Conservation (phyloP, 768 basidiomycete species). For the Ramaria sp. region DNA sequence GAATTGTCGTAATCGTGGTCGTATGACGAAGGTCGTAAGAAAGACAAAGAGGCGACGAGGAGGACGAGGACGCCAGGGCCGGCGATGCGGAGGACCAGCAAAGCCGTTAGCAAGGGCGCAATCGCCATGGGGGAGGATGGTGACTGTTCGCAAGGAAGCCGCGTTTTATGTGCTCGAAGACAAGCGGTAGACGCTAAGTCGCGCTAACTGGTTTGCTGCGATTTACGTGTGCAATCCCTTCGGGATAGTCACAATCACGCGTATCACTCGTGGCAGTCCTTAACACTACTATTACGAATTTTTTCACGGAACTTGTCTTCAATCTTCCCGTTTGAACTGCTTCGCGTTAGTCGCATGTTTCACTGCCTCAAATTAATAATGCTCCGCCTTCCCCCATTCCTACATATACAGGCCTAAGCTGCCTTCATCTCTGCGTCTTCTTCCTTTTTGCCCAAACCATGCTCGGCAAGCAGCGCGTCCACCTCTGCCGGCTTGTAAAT, state of each 20-base stretch:
- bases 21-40: conserved; percentile 9
- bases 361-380: background rate
- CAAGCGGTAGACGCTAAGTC: background rate
- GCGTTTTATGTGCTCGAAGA: background rate
- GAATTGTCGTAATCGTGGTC: conserved; percentile 36
- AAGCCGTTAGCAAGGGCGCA: conserved; percentile 19
- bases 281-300: background rate
- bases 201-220: background rate
- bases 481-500: conserved; percentile 87
- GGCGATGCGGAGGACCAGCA: conserved; percentile 50
- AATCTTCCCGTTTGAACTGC: no score
- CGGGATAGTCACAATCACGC: conserved; percentile 7
- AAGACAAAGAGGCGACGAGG: conserved; percentile 47
- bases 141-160: background rate
- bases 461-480: conserved; percentile 66
- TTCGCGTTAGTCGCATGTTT: background rate
- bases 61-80: conserved; percentile 61
- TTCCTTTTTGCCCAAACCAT: conserved; percentile 81
- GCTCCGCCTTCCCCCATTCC: background rate
- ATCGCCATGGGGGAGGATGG: conserved; percentile 3
- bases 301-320: no score
- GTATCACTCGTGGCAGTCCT: conserved; percentile 3
- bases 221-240: conserved; percentile 5
- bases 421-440: conserved; percentile 75
- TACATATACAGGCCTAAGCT: conserved; percentile 16